These are phyloP conservation scores for Chaetoscypha palmicola DNA, from an alignment of 2,329 filamentous ascomycete species.

Conservation along the genomic window DNA sequence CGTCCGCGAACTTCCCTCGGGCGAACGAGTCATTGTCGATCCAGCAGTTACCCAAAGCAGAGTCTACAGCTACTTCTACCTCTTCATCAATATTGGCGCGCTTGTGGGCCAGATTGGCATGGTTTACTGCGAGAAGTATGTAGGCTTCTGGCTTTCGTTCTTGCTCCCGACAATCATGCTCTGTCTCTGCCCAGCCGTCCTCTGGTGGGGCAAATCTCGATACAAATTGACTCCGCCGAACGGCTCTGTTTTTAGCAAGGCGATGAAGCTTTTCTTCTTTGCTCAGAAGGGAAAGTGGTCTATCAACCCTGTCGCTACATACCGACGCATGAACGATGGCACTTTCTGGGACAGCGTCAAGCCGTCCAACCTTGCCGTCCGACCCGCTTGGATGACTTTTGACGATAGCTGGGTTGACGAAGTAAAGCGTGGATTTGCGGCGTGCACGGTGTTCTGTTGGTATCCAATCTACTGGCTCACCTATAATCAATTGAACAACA, in stretches of 20 bases:
- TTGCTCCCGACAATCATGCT: conserved; percentile 61
- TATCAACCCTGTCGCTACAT: conserved; percentile 52
- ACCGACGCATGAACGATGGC: conserved; percentile 43
- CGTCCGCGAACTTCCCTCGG: conserved; percentile 42
- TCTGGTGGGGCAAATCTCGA: conserved; percentile 49
- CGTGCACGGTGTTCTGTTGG: conserved; percentile 61
- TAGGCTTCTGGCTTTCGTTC: conserved; percentile 69
- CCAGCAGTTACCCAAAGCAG: conserved; percentile 50
- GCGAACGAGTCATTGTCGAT: conserved; percentile 54
- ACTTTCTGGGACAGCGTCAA: conserved; percentile 62
- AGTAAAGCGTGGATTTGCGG: conserved; percentile 60
- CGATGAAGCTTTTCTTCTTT: conserved; percentile 51
- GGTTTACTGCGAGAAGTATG: conserved; percentile 69
- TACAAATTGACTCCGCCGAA: conserved; percentile 61
- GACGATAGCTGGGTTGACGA: conserved; percentile 81
- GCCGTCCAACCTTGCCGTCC: conserved; percentile 53
- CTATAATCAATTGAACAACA: conserved; percentile 55
- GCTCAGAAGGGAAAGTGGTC: conserved; percentile 59
- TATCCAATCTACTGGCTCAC: conserved; percentile 48
- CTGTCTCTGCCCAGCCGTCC: conserved; percentile 52
- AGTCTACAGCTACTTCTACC: conserved; percentile 65
- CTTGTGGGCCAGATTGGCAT: conserved; percentile 53
- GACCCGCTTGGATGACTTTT: conserved; percentile 71
- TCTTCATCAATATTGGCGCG: conserved; percentile 63
- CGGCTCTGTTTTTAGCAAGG: conserved; percentile 65